A percentile compares a stretch with the other conserved stretches of the same genome.
Conservation (phyloP, 495 filamentous ascomycete species). For the Polyplosphaeria fusca region DNA sequence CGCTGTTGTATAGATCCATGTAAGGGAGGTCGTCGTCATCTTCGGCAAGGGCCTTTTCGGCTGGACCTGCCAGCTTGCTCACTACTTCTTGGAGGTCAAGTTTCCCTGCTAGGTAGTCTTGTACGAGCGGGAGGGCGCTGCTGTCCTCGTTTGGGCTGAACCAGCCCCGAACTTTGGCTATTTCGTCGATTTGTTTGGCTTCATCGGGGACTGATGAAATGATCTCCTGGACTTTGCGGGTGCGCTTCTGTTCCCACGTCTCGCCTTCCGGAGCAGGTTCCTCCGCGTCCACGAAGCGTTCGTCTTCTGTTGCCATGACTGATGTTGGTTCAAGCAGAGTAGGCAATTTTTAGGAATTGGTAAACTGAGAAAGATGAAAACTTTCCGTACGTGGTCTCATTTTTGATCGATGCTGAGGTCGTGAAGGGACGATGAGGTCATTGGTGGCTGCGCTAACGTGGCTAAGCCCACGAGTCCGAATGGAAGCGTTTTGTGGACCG, state of each 20-base stretch:
- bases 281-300: not conserved
- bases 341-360: no score
- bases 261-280: not conserved
- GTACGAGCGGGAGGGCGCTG: not conserved
- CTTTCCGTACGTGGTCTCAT: no score
- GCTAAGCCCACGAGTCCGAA: no score
- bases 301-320: no score
- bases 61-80: not conserved
- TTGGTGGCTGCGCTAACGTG: no score
- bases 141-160: constrained; percentile 4
- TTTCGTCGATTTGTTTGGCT: constrained; percentile 16
- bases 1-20: constrained; percentile 1
- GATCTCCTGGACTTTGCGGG: constrained; percentile 3
- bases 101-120: constrained; percentile 7
- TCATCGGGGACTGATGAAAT: constrained; percentile 10
- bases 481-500: no score
- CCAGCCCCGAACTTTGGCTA: constrained; percentile 15
- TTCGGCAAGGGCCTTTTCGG: not conserved
- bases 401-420: no score
- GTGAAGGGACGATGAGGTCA: no score
- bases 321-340: no score
- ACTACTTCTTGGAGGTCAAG: not conserved
- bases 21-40: not conserved
- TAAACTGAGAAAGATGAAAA: no score
- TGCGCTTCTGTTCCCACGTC: not conserved